phyloP scores from a whole-genome alignment of 1,284 basidiomycete genomes.

The Anthracocystis walkeri region DNA sequence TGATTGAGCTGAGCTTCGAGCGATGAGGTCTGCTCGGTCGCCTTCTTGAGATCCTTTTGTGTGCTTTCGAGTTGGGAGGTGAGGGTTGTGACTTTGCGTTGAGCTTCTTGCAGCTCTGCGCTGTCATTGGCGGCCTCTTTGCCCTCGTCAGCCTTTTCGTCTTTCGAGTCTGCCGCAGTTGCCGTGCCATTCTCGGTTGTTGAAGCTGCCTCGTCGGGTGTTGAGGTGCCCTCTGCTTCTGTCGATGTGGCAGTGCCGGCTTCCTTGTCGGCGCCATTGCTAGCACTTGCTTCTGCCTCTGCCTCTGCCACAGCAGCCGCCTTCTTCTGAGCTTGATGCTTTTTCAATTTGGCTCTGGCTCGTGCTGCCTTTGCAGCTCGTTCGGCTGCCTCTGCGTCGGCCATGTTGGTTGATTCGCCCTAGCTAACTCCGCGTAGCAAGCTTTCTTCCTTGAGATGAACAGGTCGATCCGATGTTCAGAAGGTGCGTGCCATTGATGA shows the following conservation, averaged over 20 bases:
- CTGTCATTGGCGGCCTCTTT: neutral
- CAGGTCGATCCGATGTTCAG: neutral
- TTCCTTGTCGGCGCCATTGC: constrained; percentile 16
- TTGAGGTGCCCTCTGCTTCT: constrained; percentile 25
- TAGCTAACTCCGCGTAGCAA: neutral
- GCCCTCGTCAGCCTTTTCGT: neutral
- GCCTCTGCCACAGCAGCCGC: constrained; percentile 53
- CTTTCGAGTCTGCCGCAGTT: neutral
- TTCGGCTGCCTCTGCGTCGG: constrained; percentile 52
- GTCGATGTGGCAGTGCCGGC: constrained; percentile 11
- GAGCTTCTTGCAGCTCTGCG: constrained; percentile 24
- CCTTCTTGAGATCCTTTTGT: constrained; percentile 20
- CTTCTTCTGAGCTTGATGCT: constrained; percentile 57
- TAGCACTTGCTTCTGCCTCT: constrained; percentile 16
- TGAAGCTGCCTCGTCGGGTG: constrained; percentile 14
- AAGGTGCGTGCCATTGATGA: neutral
- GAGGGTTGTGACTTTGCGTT: constrained; percentile 16
- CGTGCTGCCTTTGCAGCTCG: constrained; percentile 57
- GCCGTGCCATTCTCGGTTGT: neutral
- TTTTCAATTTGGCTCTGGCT: constrained; percentile 54
- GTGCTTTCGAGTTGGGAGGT: constrained; percentile 29
- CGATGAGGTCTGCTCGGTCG: constrained; percentile 12
- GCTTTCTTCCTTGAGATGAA: neutral
- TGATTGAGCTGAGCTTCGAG: constrained; percentile 26
- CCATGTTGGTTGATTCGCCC: constrained; percentile 25